Evolutionary conservation across 305 asterid genomes (phyloP), one percentile per base, ranked within the genome.

Genomic region (Fraxinus sp.): DNA sequence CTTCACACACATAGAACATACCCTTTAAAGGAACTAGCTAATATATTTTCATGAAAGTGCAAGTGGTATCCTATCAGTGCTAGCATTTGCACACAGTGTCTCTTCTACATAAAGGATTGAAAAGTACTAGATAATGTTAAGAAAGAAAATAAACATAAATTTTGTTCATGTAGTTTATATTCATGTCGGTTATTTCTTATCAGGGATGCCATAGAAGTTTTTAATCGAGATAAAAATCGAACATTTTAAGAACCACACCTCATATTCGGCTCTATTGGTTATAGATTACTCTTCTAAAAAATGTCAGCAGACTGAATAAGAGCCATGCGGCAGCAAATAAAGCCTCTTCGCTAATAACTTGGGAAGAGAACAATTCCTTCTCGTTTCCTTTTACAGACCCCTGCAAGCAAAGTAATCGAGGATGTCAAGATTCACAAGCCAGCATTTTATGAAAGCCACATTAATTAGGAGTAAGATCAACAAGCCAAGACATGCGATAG

Each of bases 361-460:
- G 35, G 35, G 74, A 24, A 66, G 36, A 66, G 16, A 24, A 24
- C 8, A 64, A 0, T 66, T 66, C 33, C 28, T 62, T 22, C 43
- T 16, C 4, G n/a, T 2, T 76, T 76, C 30, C 39, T 79, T 73
- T 64, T 64, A 79, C n/a, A 79, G 64, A 62, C 82, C 82, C 75
- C 82, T 79, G 82, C 82, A 79, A 37, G 70, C 37, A 66, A 79
- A 64, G 59, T n/a, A 62, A 66, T 5, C 8, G 4, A 26, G 24
- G 59, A 79, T 79, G 62, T 37, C 26, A 10, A 52, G 14, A 79
- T 32, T 59, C 26, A 55, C 3, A 52, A 78, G 18, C 3, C 13
- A 10, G 13, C 28, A 5, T 18, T 2, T 57, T 33, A 71, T 14
- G 14, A 28, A 39, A 70, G 41, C 7, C 18, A 49, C 57, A 36